Conservation (phyloP, 2,329 filamentous ascomycete genomes). For the Alternaria sp. region DNA sequence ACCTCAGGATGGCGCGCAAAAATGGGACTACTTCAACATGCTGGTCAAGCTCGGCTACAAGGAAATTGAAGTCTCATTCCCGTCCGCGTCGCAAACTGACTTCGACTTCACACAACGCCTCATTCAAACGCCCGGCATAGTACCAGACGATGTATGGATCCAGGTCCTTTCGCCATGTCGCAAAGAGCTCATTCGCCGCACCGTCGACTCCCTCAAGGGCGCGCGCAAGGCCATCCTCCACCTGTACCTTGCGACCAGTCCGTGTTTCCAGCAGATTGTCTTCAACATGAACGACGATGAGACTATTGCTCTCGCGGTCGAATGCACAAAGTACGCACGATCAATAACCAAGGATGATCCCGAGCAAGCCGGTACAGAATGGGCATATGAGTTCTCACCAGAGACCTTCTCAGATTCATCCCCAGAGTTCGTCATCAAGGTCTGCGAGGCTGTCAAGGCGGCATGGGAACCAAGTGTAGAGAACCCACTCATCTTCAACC, state of each 20-base stretch:
- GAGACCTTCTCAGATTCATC: slow-evolving; percentile 92
- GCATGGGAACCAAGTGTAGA: slow-evolving; percentile 86
- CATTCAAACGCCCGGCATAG: slow-evolving; percentile 81
- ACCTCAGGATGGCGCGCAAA: slow-evolving; percentile 85
- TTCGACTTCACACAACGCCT: slow-evolving; percentile 93
- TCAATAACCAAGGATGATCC: slow-evolving; percentile 87
- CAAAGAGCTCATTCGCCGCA: slow-evolving; percentile 87
- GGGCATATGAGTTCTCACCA: slow-evolving; percentile 84
- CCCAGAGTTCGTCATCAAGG: slow-evolving; percentile 80
- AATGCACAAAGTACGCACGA: slow-evolving; percentile 85
- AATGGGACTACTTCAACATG: slow-evolving; percentile 96
- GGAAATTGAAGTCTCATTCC: slow-evolving; percentile 97
- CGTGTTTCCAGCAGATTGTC: slow-evolving; percentile 91
- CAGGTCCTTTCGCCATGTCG: slow-evolving; percentile 94
- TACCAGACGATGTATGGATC: slow-evolving; percentile 89
- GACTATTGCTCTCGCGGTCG: slow-evolving; percentile 80
- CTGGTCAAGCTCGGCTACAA: slow-evolving; percentile 92
- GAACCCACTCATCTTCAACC: slow-evolving; percentile 92
- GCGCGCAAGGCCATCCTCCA: slow-evolving; percentile 95
- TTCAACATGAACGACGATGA: slow-evolving; percentile 88
- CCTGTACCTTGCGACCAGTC: slow-evolving; percentile 94
- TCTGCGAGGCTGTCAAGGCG: slow-evolving; percentile 92
- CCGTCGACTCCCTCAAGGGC: slow-evolving; percentile 87
- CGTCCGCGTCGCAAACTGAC: slow-evolving; percentile 92
- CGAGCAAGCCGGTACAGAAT: slow-evolving; percentile 65